Conservation (phyloP, 345 rosid species). For the Gynandropsis gynandra region DNA sequence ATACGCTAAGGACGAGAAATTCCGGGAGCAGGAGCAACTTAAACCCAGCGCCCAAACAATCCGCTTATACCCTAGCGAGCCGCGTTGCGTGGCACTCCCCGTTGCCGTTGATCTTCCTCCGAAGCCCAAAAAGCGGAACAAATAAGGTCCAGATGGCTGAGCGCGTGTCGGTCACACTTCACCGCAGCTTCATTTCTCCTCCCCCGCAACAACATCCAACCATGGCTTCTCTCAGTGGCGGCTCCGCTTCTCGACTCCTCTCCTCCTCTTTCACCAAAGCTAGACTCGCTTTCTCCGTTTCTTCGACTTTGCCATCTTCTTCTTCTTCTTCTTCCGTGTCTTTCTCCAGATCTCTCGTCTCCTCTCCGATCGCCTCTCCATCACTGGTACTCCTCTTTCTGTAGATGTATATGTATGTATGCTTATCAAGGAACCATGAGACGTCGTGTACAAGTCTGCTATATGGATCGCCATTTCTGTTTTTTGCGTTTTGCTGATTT, state of each 20-base stretch:
- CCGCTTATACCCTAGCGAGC: no score
- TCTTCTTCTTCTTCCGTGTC: constrained; percentile 28
- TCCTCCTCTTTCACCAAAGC: constrained; percentile 35
- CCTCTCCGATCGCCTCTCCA: constrained; percentile 40
- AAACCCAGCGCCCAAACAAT: no score
- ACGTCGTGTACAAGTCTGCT: not conserved
- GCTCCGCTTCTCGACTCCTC: constrained; percentile 47
- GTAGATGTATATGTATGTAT: no score
- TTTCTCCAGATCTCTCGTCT: constrained; percentile 48
- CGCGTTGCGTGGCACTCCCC: no score
- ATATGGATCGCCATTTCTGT: not conserved
- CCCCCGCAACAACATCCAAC: constrained; percentile 8
- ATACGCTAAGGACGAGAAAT: no score
- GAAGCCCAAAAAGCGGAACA: no score
- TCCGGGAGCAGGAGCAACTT: no score
- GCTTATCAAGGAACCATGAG: no score
- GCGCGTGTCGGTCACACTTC: constrained; percentile 16
- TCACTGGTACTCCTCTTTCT: constrained; percentile 34
- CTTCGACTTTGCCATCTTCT: no score
- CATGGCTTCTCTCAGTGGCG: constrained; percentile 34
- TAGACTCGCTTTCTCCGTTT: constrained; percentile 19
- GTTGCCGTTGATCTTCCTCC: no score
- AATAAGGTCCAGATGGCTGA: constrained; percentile 14
- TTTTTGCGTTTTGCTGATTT: not conserved
- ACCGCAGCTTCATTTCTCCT: constrained; percentile 1